Base-by-base conservation (phyloP, 2,329 filamentous ascomycete genomes). In the Pseudocercospora cruenta region DNA sequence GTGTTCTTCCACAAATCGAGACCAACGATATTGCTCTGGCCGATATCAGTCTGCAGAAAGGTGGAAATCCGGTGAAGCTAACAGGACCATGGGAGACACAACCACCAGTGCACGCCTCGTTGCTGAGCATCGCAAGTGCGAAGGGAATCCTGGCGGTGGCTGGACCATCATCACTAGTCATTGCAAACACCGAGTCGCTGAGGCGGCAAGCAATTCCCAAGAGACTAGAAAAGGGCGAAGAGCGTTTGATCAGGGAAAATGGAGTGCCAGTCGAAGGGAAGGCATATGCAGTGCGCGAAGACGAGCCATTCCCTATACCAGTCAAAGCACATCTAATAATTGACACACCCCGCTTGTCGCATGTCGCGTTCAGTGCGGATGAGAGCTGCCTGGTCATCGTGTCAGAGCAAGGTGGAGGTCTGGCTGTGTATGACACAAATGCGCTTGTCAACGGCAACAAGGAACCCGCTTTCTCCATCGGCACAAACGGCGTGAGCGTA, bases 361-460 rank as follows among this genome's bases (percentile, higher is more conserved):
- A 99, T 78, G 84, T 99, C 21, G 89, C 90, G 16, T 99, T 99
- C 78, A 94, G 93, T 0, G 87, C 92, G n/a, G 92, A 96, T 74
- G 96, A 97, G 76, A 88, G 88, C 72, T 93, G 91, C 72, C 82
- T 99, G 67, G 86, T 97, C 39, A 83, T 97, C 26, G 93, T 92
- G 10, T 92, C 92, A 2, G 92, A 97, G 78, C 83, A 86, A 62
- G 91, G 91, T 10, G 91, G 93, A 36, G 93, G 93, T 4, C 81
- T 99, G 67, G 90, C 91, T 3, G 90, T 96, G 2, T 98, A 96
- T 75, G 88, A 94, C 63, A 89, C 92, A 1, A 83, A 90, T 64
- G 83, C 84, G 51, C 81, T 97, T 21, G 80, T 89, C 54, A 85
- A 88, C 72, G 88, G 89, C 61, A 87, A 86, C 63, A 87, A 88